Evolutionary conservation across 2,329 filamentous ascomycete species (phyloP).

Genomic region (Amauroascus verrucosus): DNA sequence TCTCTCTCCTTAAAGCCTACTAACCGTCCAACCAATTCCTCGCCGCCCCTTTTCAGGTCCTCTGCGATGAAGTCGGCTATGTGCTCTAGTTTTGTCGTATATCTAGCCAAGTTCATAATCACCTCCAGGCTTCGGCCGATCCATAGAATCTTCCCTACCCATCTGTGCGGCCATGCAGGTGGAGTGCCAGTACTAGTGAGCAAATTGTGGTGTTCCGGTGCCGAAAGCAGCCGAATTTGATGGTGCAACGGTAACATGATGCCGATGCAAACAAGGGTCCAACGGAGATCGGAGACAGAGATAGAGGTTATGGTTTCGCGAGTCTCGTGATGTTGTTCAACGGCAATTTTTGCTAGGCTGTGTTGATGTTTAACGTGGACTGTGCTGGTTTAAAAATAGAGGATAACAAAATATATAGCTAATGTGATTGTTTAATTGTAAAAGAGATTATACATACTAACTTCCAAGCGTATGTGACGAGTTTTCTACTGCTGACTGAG

Average conservation of each 20-base stretch:
- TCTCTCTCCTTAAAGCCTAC: constrained; percentile 29
- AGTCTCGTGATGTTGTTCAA: constrained; percentile 30
- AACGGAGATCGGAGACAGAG: constrained; percentile 25
- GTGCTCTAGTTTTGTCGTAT: constrained; percentile 33
- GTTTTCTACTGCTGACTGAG: neutral
- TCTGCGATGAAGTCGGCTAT: constrained; percentile 36
- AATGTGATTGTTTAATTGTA: too few relatives aligned
- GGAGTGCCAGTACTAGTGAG: constrained; percentile 24
- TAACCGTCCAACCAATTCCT: constrained; percentile 26
- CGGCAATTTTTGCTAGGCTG: constrained; percentile 24
- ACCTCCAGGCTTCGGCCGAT: constrained; percentile 26
- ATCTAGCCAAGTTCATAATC: constrained; percentile 24
- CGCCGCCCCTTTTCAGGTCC: constrained; percentile 27
- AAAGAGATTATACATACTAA: constrained; percentile 22
- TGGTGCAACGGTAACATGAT: constrained; percentile 29
- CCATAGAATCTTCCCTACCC: constrained; percentile 25
- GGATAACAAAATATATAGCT: too few relatives aligned
- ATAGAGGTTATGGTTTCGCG: constrained; percentile 23
- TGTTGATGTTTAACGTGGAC: constrained; percentile 12
- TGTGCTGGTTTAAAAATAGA: neutral
- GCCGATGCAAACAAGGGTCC: constrained; percentile 33
- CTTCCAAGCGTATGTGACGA: constrained; percentile 25
- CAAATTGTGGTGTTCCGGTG: constrained; percentile 20
- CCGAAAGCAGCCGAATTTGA: constrained; percentile 24
- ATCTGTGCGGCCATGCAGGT: constrained; percentile 28